Conservation (phyloP, 2,329 filamentous ascomycete species). For the Clonostachys rhizophaga region DNA sequence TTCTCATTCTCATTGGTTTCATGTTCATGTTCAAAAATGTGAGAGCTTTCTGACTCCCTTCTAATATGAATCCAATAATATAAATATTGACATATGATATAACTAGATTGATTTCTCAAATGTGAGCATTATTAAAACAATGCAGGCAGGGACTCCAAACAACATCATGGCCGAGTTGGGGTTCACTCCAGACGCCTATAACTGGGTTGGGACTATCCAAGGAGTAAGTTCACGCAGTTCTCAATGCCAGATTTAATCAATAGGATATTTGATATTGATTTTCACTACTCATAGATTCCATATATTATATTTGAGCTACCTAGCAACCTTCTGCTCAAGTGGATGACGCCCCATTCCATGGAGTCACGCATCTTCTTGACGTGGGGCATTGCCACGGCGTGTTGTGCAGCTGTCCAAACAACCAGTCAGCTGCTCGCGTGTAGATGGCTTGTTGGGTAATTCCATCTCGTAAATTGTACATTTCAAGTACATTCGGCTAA, state of each 20-base stretch:
- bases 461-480: too few relatives aligned
- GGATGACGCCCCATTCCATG: background rate
- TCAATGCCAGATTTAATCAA: too few relatives aligned
- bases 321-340: background rate
- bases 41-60: background rate
- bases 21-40: background rate
- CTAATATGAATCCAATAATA: too few relatives aligned
- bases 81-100: background rate
- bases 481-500: too few relatives aligned
- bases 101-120: background rate
- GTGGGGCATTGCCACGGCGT: conserved; percentile 37
- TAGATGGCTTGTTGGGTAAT: conserved; percentile 20
- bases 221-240: background rate
- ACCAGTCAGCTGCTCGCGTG: conserved; percentile 40
- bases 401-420: conserved; percentile 36
- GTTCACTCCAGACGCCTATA: background rate
- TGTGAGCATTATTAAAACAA: background rate
- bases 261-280: background rate
- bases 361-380: conserved; percentile 12
- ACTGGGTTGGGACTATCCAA: background rate
- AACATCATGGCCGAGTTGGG: background rate
- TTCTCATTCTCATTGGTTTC: background rate
- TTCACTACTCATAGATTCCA: background rate
- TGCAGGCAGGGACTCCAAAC: background rate
- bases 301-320: background rate